These are phyloP conservation scores for Aegle marmelos DNA, from an alignment of 345 rosid species.

Conservation along the genomic window DNA sequence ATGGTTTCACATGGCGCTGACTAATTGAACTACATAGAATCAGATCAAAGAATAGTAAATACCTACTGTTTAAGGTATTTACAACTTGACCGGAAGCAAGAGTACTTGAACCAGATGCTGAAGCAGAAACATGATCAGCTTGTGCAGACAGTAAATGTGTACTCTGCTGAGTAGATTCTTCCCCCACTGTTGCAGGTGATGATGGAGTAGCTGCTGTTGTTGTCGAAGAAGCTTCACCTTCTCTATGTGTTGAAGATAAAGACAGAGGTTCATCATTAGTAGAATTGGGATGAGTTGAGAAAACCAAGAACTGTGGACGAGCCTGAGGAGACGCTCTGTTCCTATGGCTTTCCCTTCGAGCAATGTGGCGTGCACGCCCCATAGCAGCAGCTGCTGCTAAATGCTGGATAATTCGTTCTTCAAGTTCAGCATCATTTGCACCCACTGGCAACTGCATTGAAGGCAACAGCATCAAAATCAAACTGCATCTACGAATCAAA, in stretches of 20 bases:
- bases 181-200: slow-evolving; percentile 35
- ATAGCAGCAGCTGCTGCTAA: slow-evolving; percentile 95
- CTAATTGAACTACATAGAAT: slow-evolving; percentile 1
- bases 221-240: slow-evolving; percentile 44
- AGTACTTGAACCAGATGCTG: slow-evolving; percentile 47
- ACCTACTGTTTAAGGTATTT: slow-evolving; percentile 46
- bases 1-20: background rate
- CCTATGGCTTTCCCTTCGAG: slow-evolving; percentile 83
- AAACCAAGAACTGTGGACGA: slow-evolving; percentile 75
- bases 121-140: slow-evolving; percentile 41
- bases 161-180: slow-evolving; percentile 40
- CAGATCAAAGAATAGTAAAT: background rate
- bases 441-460: slow-evolving; percentile 67
- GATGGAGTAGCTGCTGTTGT: slow-evolving; percentile 40
- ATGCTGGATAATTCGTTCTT: slow-evolving; percentile 95
- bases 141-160: slow-evolving; percentile 30
- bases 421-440: slow-evolving; percentile 79
- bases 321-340: slow-evolving; percentile 68
- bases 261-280: slow-evolving; percentile 45
- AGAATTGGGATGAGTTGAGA: slow-evolving; percentile 57
- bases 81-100: slow-evolving; percentile 31
- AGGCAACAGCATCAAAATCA: slow-evolving; percentile 15
- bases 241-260: slow-evolving; percentile 57
- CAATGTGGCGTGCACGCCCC: slow-evolving; percentile 81
- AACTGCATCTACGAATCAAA: background rate